Conservation (phyloP, 2,329 filamentous ascomycete species). For the Stagonosporopsis chrysanthemi region DNA sequence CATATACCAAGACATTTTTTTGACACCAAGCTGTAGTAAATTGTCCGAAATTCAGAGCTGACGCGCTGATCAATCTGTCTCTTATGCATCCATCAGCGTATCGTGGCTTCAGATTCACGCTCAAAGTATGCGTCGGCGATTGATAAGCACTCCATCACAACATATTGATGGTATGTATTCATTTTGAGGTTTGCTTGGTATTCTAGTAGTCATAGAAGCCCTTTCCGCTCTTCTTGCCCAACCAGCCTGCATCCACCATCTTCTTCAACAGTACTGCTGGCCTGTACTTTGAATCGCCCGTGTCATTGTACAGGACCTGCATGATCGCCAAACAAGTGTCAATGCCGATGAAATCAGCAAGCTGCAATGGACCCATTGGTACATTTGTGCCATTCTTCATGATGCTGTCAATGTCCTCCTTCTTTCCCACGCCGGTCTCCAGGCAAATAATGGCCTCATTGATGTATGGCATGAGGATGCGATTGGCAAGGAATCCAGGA, state of each 20-base stretch:
- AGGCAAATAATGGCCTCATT: slow-evolving; percentile 97
- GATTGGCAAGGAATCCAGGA: slow-evolving; percentile 93
- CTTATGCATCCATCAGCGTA: neutral
- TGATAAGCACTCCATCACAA: no score
- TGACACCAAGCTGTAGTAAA: neutral
- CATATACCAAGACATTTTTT: slow-evolving; percentile 14
- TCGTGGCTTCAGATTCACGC: neutral
- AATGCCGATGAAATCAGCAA: slow-evolving; percentile 96
- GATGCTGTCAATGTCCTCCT: slow-evolving; percentile 93
- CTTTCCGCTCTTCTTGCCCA: slow-evolving; percentile 96
- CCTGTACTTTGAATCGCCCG: slow-evolving; percentile 94
- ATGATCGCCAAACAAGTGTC: slow-evolving; percentile 98
- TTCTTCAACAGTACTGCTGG: slow-evolving; percentile 86
- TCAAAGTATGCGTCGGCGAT: neutral
- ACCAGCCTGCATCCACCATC: slow-evolving; percentile 98
- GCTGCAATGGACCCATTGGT: slow-evolving; percentile 91
- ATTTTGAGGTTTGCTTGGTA: neutral
- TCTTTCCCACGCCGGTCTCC: slow-evolving; percentile 87
- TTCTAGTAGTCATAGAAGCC: slow-evolving; percentile 88
- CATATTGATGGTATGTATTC: neutral
- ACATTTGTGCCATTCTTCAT: slow-evolving; percentile 99
- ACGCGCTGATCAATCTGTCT: neutral
- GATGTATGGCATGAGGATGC: slow-evolving; percentile 99
- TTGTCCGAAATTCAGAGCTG: neutral
- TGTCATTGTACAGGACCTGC: slow-evolving; percentile 90